Percentiles rank a stretch among this genome's conserved stretches.
phyloP scores from a whole-genome alignment of 179 eudicot species.

The Drosera spatulata region DNA sequence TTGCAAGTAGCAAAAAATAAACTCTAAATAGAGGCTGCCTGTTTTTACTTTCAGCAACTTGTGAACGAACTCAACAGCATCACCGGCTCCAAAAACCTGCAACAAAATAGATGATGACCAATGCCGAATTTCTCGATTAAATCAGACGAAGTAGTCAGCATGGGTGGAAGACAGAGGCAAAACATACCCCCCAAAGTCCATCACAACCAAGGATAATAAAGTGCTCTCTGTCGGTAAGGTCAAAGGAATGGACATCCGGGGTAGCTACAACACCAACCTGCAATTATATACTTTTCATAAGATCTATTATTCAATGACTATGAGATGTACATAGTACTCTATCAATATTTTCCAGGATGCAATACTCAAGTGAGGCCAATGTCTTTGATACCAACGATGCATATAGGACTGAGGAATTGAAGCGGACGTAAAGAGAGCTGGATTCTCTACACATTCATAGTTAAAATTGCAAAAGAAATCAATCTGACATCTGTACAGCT shows the following conservation, averaged over 20 bases:
- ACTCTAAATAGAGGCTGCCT: too few species aligned
- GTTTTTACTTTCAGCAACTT: constrained; percentile 52
- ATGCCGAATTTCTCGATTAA: neutral
- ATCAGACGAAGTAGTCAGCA: neutral
- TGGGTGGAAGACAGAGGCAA: neutral
- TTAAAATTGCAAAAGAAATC: too few species aligned
- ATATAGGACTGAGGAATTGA: too few species aligned
- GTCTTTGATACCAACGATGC: too few species aligned
- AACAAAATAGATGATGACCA: neutral
- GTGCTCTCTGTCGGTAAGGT: constrained; percentile 60
- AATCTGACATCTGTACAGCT: too few species aligned
- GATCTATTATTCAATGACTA: too few species aligned
- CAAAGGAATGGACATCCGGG: constrained; percentile 78
- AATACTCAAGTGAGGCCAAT: too few species aligned
- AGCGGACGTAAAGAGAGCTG: too few species aligned
- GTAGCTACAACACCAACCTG: constrained; percentile 85
- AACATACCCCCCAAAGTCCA: constrained; percentile 91
- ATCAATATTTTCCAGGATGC: too few species aligned
- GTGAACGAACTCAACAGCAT: constrained; percentile 78
- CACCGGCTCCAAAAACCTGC: constrained; percentile 83
- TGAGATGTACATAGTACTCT: too few species aligned
- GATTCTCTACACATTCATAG: too few species aligned
- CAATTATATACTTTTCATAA: constrained; percentile 8
- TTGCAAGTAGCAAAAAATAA: too few species aligned
- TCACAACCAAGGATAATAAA: constrained; percentile 88